These are phyloP conservation scores for Pyrenopolyporus hunteri DNA, from an alignment of 495 filamentous ascomycete genomes.

Conservation along the genomic window DNA sequence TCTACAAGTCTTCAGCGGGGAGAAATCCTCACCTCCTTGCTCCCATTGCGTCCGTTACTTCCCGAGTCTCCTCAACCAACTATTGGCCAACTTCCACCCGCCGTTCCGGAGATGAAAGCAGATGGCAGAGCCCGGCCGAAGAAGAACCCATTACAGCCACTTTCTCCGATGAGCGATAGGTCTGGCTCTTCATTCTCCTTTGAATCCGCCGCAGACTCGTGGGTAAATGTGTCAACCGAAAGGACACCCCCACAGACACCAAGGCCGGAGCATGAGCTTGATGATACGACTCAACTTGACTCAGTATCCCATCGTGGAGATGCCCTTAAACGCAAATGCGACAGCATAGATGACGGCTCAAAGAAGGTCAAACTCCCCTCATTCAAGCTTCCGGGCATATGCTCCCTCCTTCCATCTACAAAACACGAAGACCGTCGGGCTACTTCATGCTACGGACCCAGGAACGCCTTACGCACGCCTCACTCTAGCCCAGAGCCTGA, in stretches of 20 bases:
- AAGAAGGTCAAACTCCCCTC: conserved; percentile 8
- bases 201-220: conserved; percentile 15
- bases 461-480: conserved; percentile 3
- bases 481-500: conserved; percentile 21
- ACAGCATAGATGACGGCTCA: neutral
- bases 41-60: conserved; percentile 5
- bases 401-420: neutral
- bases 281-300: conserved; percentile 15
- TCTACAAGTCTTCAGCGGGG: conserved; percentile 4
- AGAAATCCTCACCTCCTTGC: neutral
- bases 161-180: conserved; percentile 26
- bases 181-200: conserved; percentile 32
- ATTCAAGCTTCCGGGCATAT: conserved; percentile 13
- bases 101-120: neutral
- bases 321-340: conserved; percentile 7
- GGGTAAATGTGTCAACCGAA: conserved; percentile 19
- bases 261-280: conserved; percentile 17
- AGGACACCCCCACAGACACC: conserved; percentile 20
- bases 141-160: neutral
- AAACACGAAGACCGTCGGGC: neutral
- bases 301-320: conserved; percentile 4
- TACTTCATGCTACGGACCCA: neutral
- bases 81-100: neutral
- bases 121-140: neutral
- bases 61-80: conserved; percentile 16